Percentiles rank a stretch among this genome's conserved stretches.
These are phyloP conservation scores for Cercospora sojina DNA, from an alignment of 2,329 filamentous ascomycete genomes.

Conservation along the genomic window DNA sequence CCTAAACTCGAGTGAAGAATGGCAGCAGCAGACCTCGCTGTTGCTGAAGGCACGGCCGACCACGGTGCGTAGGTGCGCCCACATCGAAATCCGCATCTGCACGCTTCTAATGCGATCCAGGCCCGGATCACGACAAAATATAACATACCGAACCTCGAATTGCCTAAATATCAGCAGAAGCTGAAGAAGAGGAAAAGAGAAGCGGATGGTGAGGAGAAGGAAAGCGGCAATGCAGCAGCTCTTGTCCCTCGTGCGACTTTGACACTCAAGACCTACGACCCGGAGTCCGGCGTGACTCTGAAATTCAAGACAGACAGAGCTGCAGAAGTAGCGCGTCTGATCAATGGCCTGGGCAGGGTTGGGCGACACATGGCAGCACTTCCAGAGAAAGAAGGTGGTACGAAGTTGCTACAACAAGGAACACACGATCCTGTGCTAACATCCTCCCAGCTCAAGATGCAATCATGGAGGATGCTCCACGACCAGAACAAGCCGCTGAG, in stretches of 20 bases:
- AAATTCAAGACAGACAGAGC: constrained; percentile 92
- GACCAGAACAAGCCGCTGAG: constrained; percentile 30
- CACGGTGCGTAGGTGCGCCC: constrained; percentile 60
- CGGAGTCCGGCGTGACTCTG: constrained; percentile 73
- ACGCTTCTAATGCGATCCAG: constrained; percentile 48
- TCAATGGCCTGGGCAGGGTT: constrained; percentile 72
- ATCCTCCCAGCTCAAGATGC: constrained; percentile 30
- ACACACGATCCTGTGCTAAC: constrained; percentile 7
- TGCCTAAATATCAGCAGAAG: constrained; percentile 35
- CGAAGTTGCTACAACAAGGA: neutral
- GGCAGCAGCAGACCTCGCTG: constrained; percentile 82
- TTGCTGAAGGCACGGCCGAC: constrained; percentile 83
- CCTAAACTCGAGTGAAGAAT: constrained; percentile 80
- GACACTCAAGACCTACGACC: constrained; percentile 86
- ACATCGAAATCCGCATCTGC: neutral
- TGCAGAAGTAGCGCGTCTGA: constrained; percentile 80
- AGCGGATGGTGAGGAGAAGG: constrained; percentile 28
- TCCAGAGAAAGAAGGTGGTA: constrained; percentile 45
- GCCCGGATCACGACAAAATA: constrained; percentile 92
- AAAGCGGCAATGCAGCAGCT: constrained; percentile 30
- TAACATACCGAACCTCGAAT: constrained; percentile 55
- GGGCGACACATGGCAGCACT: constrained; percentile 61
- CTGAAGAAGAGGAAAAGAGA: constrained; percentile 31
- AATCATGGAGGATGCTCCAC: constrained; percentile 35
- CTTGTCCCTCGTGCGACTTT: constrained; percentile 66